Evolutionary conservation across 306 rosid genomes (phyloP).

Genomic region (Cercis canadensis): DNA sequence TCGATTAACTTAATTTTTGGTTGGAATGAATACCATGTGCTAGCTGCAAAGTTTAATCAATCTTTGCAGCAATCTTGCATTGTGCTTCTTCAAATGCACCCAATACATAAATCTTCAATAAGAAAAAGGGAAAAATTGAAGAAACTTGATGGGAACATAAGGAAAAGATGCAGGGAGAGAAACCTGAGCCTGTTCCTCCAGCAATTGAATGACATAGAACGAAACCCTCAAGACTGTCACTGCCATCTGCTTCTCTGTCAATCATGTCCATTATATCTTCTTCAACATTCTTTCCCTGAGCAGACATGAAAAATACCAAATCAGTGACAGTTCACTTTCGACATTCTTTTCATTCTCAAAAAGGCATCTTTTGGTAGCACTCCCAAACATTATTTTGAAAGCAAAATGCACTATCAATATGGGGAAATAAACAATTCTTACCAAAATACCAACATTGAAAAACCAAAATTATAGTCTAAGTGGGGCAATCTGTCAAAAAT

Average conservation of each 20-base stretch:
- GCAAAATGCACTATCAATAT: neutral
- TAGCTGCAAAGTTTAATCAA: slow-evolving; percentile 13
- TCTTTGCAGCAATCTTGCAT: slow-evolving; percentile 25
- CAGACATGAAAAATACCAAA: slow-evolving; percentile 36
- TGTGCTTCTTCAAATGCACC: slow-evolving; percentile 16
- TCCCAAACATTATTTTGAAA: too few relatives aligned
- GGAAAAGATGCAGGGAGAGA: slow-evolving; percentile 22
- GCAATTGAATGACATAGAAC: slow-evolving; percentile 98
- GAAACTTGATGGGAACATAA: slow-evolving; percentile 5
- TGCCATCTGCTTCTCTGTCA: slow-evolving; percentile 99
- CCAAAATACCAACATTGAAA: too few relatives aligned
- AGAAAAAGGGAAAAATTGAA: slow-evolving; percentile 12
- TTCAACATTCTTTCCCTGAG: slow-evolving; percentile 95
- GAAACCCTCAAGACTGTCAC: slow-evolving; percentile 99
- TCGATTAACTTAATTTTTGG: neutral
- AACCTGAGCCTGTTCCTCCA: slow-evolving; percentile 99
- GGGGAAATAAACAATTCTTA: too few relatives aligned
- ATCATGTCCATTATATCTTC: slow-evolving; percentile 99
- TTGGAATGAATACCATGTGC: slow-evolving; percentile 4
- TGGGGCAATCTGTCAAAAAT: too few relatives aligned
- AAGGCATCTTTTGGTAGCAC: neutral
- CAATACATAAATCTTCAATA: slow-evolving; percentile 17
- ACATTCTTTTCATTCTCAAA: slow-evolving; percentile 16
- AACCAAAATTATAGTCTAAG: too few relatives aligned
- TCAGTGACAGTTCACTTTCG: neutral